These are phyloP conservation scores for Rhytidiadelphus loreus DNA, from an alignment of 225 moss, liverwort and hornwort species.

Conservation along the genomic window DNA sequence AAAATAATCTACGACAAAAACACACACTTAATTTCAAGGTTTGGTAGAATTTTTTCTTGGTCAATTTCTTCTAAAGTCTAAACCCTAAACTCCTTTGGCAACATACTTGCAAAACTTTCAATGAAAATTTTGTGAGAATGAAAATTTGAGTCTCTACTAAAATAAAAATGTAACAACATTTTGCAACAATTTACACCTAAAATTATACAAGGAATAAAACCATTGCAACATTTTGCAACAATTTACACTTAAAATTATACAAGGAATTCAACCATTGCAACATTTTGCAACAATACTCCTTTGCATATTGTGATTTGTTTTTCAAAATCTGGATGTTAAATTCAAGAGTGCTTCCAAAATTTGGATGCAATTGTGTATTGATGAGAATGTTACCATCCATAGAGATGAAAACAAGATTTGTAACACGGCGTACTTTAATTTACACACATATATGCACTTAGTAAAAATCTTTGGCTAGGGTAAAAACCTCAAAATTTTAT, in stretches of 20 bases:
- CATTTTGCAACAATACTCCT: not conserved
- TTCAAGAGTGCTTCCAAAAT: not conserved
- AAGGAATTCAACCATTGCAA: no score
- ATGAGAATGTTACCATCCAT: not conserved
- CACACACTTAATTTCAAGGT: no score
- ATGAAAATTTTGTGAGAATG: not conserved
- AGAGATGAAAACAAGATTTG: not conserved
- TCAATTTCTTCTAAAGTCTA: no score
- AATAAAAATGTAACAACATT: not conserved
- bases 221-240: not conserved
- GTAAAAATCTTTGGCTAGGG: fast-evolving
- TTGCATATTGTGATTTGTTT: not conserved
- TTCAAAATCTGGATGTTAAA: not conserved
- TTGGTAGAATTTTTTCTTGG: no score
- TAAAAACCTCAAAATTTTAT: no score
- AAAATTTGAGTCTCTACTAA: not conserved
- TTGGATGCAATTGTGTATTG: not conserved
- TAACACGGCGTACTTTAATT: not conserved
- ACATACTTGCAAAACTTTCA: not conserved
- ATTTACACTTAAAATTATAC: not conserved
- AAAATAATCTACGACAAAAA: no score
- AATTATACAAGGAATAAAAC: no score
- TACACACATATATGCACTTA: not conserved
- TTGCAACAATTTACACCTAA: no score
- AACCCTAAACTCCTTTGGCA: no score